Conservation (phyloP, 140 eudicot genomes). For the Ambrosia hybrid region DNA sequence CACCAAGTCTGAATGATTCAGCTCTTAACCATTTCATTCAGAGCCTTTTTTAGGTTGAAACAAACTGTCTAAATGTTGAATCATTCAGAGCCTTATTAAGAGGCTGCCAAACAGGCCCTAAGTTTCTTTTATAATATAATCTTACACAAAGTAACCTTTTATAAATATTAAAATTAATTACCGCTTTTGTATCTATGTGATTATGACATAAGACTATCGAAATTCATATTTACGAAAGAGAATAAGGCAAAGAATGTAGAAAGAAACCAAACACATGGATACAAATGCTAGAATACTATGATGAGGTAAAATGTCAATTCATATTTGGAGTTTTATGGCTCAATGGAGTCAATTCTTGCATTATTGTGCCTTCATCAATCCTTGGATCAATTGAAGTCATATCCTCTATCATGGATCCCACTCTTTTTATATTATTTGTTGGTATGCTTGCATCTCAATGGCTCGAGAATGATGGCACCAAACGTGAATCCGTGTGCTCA, state of each 20-base stretch:
- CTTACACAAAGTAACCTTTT: not conserved
- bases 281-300: constrained; percentile 39
- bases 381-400: constrained; percentile 39
- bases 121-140: no score
- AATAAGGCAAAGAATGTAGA: constrained; percentile 24
- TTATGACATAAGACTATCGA: not conserved
- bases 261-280: constrained; percentile 32
- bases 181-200: constrained; percentile 1
- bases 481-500: constrained; percentile 12
- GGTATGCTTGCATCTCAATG: constrained; percentile 1
- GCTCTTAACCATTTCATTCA: no score
- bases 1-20: no score
- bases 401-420: constrained; percentile 34
- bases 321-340: constrained; percentile 15
- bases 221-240: not conserved
- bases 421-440: constrained; percentile 20
- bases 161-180: not conserved
- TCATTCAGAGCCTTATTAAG: no score
- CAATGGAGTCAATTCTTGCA: constrained; percentile 32
- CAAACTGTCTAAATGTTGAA: no score
- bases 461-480: constrained; percentile 19
- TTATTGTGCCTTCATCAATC: constrained; percentile 31
- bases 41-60: no score
- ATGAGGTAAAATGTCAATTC: constrained; percentile 44
- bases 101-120: no score